Evolutionary conservation across 2,329 filamentous ascomycete species (phyloP).

Genomic region (Gremmenia infestans): DNA sequence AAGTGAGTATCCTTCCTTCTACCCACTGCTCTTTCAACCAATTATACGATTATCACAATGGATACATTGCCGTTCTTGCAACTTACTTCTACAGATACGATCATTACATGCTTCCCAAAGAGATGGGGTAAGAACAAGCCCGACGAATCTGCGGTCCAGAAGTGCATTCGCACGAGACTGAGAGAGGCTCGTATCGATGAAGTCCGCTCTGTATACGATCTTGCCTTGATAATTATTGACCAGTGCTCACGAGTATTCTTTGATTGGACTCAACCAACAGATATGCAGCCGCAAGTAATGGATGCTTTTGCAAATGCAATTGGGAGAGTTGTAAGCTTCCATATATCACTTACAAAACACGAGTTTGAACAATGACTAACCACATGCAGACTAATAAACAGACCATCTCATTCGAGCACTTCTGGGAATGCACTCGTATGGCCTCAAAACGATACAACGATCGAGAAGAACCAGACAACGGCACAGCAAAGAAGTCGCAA

Average conservation of each 20-base stretch:
- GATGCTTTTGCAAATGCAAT: slow-evolving; percentile 41
- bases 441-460: slow-evolving; percentile 8
- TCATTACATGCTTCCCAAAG: slow-evolving; percentile 38
- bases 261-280: slow-evolving; percentile 31
- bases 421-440: slow-evolving; percentile 28
- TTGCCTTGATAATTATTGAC: slow-evolving; percentile 37
- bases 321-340: slow-evolving; percentile 34
- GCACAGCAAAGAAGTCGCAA: slow-evolving; percentile 10
- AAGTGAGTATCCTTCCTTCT: slow-evolving; percentile 9
- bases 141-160: slow-evolving; percentile 37
- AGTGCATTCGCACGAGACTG: slow-evolving; percentile 33
- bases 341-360: not conserved
- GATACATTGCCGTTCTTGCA: not conserved
- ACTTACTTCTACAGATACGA: slow-evolving; percentile 26
- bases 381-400: not conserved
- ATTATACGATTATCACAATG: not conserved
- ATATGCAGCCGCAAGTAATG: slow-evolving; percentile 35
- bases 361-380: not conserved
- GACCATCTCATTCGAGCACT: slow-evolving; percentile 32
- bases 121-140: slow-evolving; percentile 38
- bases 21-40: not conserved
- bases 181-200: slow-evolving; percentile 22
- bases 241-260: slow-evolving; percentile 37
- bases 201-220: slow-evolving; percentile 35
- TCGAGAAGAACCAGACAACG: slow-evolving; percentile 1